phyloP scores from a whole-genome alignment of 768 basidiomycete species.

The Pleurotus djamor region DNA sequence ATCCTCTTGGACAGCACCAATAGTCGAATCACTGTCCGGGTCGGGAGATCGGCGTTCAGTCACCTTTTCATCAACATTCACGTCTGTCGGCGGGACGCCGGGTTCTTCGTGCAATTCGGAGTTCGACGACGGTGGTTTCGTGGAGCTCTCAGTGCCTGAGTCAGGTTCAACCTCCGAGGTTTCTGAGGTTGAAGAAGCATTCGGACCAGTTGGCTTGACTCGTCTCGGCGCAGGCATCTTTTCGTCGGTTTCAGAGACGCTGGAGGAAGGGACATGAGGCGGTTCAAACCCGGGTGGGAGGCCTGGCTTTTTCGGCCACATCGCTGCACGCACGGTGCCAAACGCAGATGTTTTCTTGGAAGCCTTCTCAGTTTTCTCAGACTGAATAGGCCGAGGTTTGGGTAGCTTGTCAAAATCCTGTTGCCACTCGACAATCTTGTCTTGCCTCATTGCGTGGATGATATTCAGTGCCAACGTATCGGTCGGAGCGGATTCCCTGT shows the following conservation, averaged over 20 bases:
- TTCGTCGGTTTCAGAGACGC: constrained; percentile 76
- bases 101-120: not conserved
- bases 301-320: constrained; percentile 68
- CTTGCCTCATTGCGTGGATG: constrained; percentile 85
- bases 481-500: constrained; percentile 74
- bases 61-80: constrained; percentile 5
- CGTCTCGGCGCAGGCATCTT: constrained; percentile 42
- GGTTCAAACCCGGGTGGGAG: constrained; percentile 51
- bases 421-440: constrained; percentile 97
- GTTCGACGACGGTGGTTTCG: not conserved
- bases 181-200: constrained; percentile 71
- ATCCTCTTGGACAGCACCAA: constrained; percentile 52
- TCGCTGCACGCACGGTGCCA: constrained; percentile 58
- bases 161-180: constrained; percentile 60
- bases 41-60: constrained; percentile 44
- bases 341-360: constrained; percentile 61
- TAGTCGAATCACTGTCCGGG: constrained; percentile 82
- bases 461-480: constrained; percentile 88
- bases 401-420: constrained; percentile 86
- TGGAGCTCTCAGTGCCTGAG: not conserved
- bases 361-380: constrained; percentile 27
- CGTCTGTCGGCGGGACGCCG: not conserved
- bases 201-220: constrained; percentile 42
- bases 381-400: constrained; percentile 57
- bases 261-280: constrained; percentile 57